Evolutionary conservation across 371 early-diverging fungal species (phyloP).

Genomic region (Syncephalastrum sp.): DNA sequence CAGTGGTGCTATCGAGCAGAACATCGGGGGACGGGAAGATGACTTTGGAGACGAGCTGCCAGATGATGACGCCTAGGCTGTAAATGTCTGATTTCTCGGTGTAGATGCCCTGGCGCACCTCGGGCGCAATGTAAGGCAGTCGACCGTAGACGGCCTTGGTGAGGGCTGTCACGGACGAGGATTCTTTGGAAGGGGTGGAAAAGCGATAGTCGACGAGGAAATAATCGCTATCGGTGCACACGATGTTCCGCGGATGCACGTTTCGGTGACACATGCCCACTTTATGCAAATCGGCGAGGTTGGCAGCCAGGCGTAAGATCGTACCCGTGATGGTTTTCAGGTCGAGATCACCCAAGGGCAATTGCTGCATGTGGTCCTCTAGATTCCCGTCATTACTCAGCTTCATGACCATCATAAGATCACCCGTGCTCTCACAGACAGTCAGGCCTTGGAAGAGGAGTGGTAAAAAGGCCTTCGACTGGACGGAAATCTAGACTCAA

Average conservation of each 20-base stretch:
- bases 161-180: constrained; percentile 39
- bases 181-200: constrained; percentile 39
- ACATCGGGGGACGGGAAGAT: constrained; percentile 50
- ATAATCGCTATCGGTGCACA: constrained; percentile 48
- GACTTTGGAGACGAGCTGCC: constrained; percentile 52
- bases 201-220: constrained; percentile 52
- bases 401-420: constrained; percentile 55
- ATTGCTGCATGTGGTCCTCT: constrained; percentile 46
- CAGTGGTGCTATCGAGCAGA: constrained; percentile 11
- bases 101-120: constrained; percentile 42
- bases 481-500: constrained; percentile 39
- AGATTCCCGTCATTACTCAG: constrained; percentile 45
- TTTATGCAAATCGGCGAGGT: constrained; percentile 43
- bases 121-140: constrained; percentile 49
- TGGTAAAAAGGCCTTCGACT: constrained; percentile 46
- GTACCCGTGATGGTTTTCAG: constrained; percentile 47
- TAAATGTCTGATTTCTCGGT: constrained; percentile 51
- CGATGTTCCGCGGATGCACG: constrained; percentile 44
- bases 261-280: constrained; percentile 48
- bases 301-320: constrained; percentile 38
- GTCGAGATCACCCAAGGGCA: constrained; percentile 45
- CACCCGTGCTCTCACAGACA: constrained; percentile 49
- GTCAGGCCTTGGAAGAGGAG: constrained; percentile 46
- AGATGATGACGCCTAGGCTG: constrained; percentile 44
- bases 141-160: constrained; percentile 50